phyloP scores from a whole-genome alignment of 495 filamentous ascomycete genomes.

The Amniculicola lignicola region DNA sequence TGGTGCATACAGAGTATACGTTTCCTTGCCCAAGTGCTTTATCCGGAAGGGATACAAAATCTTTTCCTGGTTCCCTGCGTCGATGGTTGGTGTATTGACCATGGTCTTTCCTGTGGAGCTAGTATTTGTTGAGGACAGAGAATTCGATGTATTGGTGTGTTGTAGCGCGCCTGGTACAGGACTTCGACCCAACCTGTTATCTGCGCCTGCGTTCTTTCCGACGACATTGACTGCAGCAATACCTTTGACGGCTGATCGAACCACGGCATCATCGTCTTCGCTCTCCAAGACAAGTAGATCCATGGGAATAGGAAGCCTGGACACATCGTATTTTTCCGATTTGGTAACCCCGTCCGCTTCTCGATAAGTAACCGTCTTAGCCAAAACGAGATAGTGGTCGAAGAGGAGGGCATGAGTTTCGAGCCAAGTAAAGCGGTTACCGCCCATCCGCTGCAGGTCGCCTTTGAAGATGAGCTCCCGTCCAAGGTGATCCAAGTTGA shows the following conservation, averaged over 20 bases:
- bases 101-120: slow-evolving; percentile 45
- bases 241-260: slow-evolving; percentile 74
- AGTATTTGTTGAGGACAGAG: slow-evolving; percentile 51
- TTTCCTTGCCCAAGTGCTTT: slow-evolving; percentile 90
- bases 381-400: slow-evolving; percentile 92
- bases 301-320: slow-evolving; percentile 96
- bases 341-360: slow-evolving; percentile 64
- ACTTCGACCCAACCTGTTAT: slow-evolving; percentile 50
- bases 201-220: slow-evolving; percentile 46
- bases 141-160: slow-evolving; percentile 59
- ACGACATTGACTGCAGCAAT: slow-evolving; percentile 64
- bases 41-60: slow-evolving; percentile 92
- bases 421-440: slow-evolving; percentile 81
- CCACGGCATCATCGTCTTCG: slow-evolving; percentile 82
- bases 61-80: slow-evolving; percentile 65
- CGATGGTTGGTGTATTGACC: slow-evolving; percentile 52
- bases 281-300: slow-evolving; percentile 89
- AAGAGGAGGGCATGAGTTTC: slow-evolving; percentile 92
- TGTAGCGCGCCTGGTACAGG: slow-evolving; percentile 58
- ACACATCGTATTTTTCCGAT: slow-evolving; percentile 90
- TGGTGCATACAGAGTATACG: slow-evolving; percentile 82
- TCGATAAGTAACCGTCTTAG: slow-evolving; percentile 69
- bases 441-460: slow-evolving; percentile 83
- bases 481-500: slow-evolving; percentile 89
- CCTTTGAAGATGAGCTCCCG: slow-evolving; percentile 85